Evolutionary conservation across 345 rosid genomes (phyloP).

Genomic region (Sisymbrium altissimum): DNA sequence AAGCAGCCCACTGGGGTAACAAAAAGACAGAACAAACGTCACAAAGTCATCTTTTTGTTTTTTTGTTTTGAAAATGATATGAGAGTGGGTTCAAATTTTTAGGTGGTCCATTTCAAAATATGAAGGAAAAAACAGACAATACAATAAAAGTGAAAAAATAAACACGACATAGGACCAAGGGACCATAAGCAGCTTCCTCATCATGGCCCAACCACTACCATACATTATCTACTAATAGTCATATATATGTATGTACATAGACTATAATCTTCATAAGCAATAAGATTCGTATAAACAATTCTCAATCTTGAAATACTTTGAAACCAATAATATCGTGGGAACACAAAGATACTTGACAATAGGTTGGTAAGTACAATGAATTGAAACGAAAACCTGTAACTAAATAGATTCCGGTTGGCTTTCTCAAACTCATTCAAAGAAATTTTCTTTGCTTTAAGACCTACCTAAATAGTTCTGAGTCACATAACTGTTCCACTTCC

Average conservation of each 20-base stretch:
- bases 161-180: not conserved
- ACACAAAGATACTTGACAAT: not conserved
- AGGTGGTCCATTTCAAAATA: slow-evolving; percentile 12
- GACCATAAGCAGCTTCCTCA: slow-evolving; percentile 29
- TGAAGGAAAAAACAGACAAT: not conserved
- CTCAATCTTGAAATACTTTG: not conserved
- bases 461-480: not conserved
- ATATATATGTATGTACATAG: not conserved
- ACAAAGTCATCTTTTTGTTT: slow-evolving; percentile 14
- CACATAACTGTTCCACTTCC: not conserved
- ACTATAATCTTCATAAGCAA: not conserved
- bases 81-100: not conserved
- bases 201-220: slow-evolving; percentile 26
- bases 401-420: not conserved
- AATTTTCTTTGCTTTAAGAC: not conserved
- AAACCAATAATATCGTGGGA: not conserved
- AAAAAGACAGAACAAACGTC: slow-evolving; percentile 14
- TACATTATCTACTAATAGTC: slow-evolving; percentile 2
- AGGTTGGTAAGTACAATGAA: slow-evolving; percentile 2
- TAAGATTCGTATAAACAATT: not conserved
- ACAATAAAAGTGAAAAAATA: slow-evolving; percentile 2
- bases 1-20: slow-evolving; percentile 15
- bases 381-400: not conserved
- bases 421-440: not conserved
- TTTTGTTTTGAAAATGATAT: not conserved